Percentiles rank a stretch among this genome's conserved stretches.
phyloP scores from a whole-genome alignment of 2,329 filamentous ascomycete genomes.

The Exophiala bonariae region DNA sequence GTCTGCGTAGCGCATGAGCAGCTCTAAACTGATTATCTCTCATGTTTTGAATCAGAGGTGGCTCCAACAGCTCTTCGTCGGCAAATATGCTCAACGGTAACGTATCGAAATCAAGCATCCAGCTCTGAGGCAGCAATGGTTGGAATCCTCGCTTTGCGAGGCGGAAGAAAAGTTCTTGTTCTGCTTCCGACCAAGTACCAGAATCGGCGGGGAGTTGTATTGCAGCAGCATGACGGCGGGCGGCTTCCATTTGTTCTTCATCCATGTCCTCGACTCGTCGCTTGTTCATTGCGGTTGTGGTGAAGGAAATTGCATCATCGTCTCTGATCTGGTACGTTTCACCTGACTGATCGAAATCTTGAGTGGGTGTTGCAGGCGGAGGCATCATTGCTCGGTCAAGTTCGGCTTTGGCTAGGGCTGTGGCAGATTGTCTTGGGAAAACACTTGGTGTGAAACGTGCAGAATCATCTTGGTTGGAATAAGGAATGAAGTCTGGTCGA shows the following conservation, averaged over 20 bases:
- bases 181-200: constrained; percentile 52
- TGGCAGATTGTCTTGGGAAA: not conserved
- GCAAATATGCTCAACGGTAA: constrained; percentile 56
- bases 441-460: not conserved
- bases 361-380: constrained; percentile 18
- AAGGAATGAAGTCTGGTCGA: constrained; percentile 3
- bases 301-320: constrained; percentile 18
- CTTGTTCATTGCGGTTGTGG: constrained; percentile 10
- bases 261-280: constrained; percentile 14
- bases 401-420: not conserved
- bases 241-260: constrained; percentile 27
- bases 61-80: constrained; percentile 32
- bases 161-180: constrained; percentile 54
- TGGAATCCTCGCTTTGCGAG: constrained; percentile 58
- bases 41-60: constrained; percentile 47
- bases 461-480: constrained; percentile 1
- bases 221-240: constrained; percentile 36
- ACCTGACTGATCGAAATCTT: not conserved
- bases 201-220: constrained; percentile 38
- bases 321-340: constrained; percentile 3
- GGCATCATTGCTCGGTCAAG: constrained; percentile 24
- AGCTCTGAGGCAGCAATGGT: constrained; percentile 53
- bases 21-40: constrained; percentile 49
- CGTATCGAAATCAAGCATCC: constrained; percentile 55
- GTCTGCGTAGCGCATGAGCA: constrained; percentile 49